Evolutionary conservation across 2,329 filamentous ascomycete species (phyloP).

Genomic region (Drechslera avenae): DNA sequence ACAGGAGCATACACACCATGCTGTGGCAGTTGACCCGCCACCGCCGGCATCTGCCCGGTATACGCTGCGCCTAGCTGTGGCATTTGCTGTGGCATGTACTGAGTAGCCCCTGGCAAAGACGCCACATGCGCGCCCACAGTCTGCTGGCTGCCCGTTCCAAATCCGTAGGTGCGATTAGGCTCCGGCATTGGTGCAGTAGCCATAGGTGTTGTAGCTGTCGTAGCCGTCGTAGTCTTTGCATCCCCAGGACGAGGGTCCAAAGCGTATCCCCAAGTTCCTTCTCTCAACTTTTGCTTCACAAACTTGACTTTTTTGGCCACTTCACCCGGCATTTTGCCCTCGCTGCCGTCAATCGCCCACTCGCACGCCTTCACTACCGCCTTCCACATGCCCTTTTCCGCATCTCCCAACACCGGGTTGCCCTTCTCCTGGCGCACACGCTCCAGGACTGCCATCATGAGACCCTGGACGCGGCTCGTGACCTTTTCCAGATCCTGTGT

Average conservation of each 20-base stretch:
- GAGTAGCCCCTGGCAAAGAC: not conserved
- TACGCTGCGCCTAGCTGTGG: not conserved
- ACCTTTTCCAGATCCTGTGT: conserved; percentile 23
- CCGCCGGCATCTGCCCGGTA: not conserved
- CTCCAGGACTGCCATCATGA: conserved; percentile 41
- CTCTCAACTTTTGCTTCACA: conserved; percentile 29
- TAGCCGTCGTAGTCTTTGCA: not conserved
- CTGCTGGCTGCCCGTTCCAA: conserved; percentile 7
- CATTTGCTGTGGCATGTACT: conserved; percentile 5
- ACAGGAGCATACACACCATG: conserved; percentile 3
- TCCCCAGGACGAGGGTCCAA: conserved; percentile 2
- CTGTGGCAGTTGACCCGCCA: not conserved
- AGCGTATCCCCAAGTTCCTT: conserved; percentile 32
- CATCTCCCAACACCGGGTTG: conserved; percentile 19
- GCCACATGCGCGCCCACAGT: not conserved
- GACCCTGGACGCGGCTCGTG: conserved; percentile 33
- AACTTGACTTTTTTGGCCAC: conserved; percentile 33
- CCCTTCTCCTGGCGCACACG: conserved; percentile 31
- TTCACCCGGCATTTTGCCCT: conserved; percentile 33
- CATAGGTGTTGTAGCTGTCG: no score
- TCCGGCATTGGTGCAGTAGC: not conserved
- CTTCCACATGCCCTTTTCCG: conserved; percentile 31
- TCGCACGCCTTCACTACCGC: conserved; percentile 29
- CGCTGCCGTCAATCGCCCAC: conserved; percentile 33
- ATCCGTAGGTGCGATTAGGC: conserved; percentile 14